Percentiles rank a stretch among this genome's conserved stretches.
These are phyloP conservation scores for Salvia rosmarinus DNA, from an alignment of 257 asterid species.

Conservation along the genomic window DNA sequence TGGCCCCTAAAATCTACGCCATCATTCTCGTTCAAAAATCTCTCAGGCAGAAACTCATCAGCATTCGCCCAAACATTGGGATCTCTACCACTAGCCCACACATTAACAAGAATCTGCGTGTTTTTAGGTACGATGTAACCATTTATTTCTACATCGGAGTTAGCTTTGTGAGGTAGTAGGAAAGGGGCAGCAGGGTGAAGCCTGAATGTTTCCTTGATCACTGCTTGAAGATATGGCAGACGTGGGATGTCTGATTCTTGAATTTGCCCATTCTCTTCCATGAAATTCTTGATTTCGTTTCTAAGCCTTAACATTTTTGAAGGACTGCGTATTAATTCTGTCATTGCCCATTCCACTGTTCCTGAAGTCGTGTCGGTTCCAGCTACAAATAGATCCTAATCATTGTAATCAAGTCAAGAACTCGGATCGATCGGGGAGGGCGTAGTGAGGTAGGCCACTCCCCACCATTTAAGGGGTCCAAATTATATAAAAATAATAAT, in stretches of 20 bases:
- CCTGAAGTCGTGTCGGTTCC: conserved; percentile 38
- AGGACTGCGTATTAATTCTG: conserved; percentile 41
- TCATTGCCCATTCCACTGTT: conserved; percentile 49
- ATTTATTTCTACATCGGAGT: conserved; percentile 24
- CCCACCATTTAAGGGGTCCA: too few species aligned
- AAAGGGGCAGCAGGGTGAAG: conserved; percentile 43
- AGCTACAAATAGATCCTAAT: conserved; percentile 32
- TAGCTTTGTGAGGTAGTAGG: conserved; percentile 39
- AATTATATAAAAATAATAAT: too few species aligned
- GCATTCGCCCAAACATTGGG: conserved; percentile 34
- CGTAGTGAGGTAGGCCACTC: too few species aligned
- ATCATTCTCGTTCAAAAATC: conserved; percentile 33
- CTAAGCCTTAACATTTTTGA: conserved; percentile 16
- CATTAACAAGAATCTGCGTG: conserved; percentile 40
- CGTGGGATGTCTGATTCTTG: conserved; percentile 38
- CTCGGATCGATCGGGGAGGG: too few species aligned
- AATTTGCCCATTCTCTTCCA: conserved; percentile 18
- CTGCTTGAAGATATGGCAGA: conserved; percentile 37
- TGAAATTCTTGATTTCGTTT: conserved; percentile 19
- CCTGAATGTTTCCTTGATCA: conserved; percentile 47
- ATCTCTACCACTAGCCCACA: conserved; percentile 51
- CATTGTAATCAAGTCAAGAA: neutral
- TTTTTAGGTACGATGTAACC: conserved; percentile 40
- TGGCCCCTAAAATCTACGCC: conserved; percentile 36
- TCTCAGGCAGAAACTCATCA: conserved; percentile 39